Percentiles rank a stretch among this genome's conserved stretches.
Evolutionary conservation across 768 basidiomycete genomes (phyloP).

Genomic region (Hygrocybe punicea): DNA sequence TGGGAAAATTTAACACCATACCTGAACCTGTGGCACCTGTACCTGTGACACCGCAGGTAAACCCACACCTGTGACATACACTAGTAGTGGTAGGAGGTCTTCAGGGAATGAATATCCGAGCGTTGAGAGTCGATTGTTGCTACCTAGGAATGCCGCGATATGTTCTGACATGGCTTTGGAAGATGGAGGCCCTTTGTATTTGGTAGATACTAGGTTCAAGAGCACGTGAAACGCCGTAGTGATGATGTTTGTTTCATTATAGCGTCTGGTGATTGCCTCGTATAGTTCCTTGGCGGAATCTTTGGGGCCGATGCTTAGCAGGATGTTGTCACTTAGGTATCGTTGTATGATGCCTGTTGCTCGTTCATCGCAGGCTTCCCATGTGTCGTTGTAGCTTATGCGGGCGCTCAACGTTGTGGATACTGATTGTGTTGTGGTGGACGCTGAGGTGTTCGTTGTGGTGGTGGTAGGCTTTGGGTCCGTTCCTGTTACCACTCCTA

Average conservation of each 20-base stretch:
- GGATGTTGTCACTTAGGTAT: not conserved
- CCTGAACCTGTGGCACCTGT: not conserved
- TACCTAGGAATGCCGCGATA: not conserved
- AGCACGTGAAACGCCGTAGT: not conserved
- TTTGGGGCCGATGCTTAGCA: not conserved
- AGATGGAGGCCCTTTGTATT: not conserved
- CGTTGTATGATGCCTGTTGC: no score
- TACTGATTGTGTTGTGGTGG: no score
- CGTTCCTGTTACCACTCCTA: no score
- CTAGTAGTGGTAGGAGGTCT: no score
- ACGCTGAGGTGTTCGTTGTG: no score
- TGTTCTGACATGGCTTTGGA: not conserved
- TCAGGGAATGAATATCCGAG: not conserved
- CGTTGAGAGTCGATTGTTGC: not conserved
- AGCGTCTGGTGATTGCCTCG: not conserved
- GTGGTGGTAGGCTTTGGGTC: no score
- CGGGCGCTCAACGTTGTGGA: no score
- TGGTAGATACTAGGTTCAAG: not conserved
- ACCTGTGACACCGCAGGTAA: not conserved
- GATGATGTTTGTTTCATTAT: not conserved
- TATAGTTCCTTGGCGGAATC: not conserved
- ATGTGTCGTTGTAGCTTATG: no score
- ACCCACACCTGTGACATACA: not conserved
- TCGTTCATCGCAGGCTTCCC: no score
- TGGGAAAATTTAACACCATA: not conserved